Evolutionary conservation across 1,284 basidiomycete genomes (phyloP), one percentile per base, ranked within the genome.

Genomic region (Ceratobasidium theobromae): DNA sequence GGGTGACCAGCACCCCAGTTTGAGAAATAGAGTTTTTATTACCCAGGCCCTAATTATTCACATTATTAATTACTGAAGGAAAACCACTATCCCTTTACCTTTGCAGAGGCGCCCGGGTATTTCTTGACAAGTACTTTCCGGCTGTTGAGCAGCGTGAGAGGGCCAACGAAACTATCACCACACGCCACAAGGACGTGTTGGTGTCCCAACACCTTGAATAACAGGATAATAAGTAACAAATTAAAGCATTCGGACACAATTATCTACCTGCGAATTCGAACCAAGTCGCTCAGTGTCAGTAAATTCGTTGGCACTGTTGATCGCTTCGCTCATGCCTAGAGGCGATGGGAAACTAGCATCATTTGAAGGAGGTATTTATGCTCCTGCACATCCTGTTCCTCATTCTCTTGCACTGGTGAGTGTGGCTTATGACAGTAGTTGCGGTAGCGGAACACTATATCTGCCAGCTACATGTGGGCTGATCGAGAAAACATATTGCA

Each of bases 181-280:
- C 49, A 65, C 62, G 51, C 62, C 62, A 65, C 62, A 23, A 65
- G 62, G 62, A 53, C 62, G 62, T 65, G 51, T 46, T 40, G 62
- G 51, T 65, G 62, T 16, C 62, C 62, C 62, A 23, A 65, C 51
- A 65, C 62, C 62, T 65, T 30, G 23, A 64, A 46, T 28, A 46
- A 33, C 35, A 30, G 6, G 23, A 30, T 18, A 30, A 5, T 49
- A 1, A 62, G 33, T 25, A 40, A 5, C 3, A 25, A 45, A 33
- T 48, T 21, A 25, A 23, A 48, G 21, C 27, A 27, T 25, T 25
- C 3, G 45, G 5, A 48, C 9, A 5, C n/a, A 11, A 11, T 25
- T 25, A 27, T 21, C 21, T 45, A 65, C 62, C 62, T 65, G 62
- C 51, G 62, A 53, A 51, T 45, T 65, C 41, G 62, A 65, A 65